Conservation (phyloP, 495 filamentous ascomycete species). For the Penicillium lividum region DNA sequence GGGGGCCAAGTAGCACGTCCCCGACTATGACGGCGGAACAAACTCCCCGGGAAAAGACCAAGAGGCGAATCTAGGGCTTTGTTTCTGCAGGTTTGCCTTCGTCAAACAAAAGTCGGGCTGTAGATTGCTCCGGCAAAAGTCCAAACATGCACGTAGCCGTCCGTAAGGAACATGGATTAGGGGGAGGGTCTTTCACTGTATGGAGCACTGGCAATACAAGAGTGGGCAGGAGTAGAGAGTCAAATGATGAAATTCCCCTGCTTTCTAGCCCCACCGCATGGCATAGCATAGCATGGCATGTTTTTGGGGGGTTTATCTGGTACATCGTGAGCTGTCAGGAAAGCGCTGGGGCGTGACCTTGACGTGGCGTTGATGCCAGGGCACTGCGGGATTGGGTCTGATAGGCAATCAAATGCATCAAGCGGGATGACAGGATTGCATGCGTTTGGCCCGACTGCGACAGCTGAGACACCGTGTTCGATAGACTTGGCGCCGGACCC, state of each 20-base stretch:
- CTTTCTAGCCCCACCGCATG: constrained; percentile 11
- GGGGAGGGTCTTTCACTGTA: constrained; percentile 7
- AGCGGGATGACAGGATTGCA: constrained; percentile 35
- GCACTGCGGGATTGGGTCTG: constrained; percentile 23
- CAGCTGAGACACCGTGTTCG: constrained; percentile 29
- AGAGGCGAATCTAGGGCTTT: constrained; percentile 24
- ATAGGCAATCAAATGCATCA: constrained; percentile 30
- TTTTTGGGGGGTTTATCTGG: constrained; percentile 2
- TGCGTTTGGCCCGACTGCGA: constrained; percentile 32
- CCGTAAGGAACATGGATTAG: constrained; percentile 32
- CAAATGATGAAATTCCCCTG: constrained; percentile 11
- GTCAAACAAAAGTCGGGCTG: constrained; percentile 31
- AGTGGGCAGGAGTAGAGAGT: constrained; percentile 17
- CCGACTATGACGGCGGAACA: constrained; percentile 26
- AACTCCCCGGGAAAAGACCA: constrained; percentile 6
- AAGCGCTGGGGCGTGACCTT: constrained; percentile 22
- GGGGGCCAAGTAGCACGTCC: constrained; percentile 23
- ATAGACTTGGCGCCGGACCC: constrained; percentile 29
- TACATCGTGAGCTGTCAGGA: constrained; percentile 21
- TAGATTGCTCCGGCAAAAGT: constrained; percentile 28
- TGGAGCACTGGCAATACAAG: constrained; percentile 1
- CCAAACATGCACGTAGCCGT: constrained; percentile 34
- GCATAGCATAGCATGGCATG: constrained; percentile 9
- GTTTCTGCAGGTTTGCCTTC: constrained; percentile 34
- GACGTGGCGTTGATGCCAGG: constrained; percentile 26